phyloP scores from a whole-genome alignment of 2,329 filamentous ascomycete species.

The Colletotrichum sp. region DNA sequence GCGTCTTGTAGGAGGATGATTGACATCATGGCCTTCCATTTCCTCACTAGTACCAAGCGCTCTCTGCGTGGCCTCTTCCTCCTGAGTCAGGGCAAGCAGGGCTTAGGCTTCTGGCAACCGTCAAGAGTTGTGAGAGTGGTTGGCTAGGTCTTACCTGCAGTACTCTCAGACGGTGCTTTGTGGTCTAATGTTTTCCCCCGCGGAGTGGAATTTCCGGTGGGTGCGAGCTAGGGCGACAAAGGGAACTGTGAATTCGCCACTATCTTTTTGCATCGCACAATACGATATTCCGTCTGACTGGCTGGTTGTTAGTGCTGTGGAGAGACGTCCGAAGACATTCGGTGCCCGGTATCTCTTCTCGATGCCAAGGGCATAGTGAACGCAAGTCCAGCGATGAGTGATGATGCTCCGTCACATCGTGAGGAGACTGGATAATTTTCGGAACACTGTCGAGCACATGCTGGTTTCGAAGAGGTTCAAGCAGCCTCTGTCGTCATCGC shows the following conservation, averaged over 20 bases:
- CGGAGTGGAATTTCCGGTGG: not conserved
- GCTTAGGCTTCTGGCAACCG: not conserved
- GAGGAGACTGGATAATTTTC: not conserved
- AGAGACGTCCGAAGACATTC: not conserved
- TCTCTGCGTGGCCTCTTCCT: not conserved
- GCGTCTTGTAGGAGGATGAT: slow-evolving; percentile 4
- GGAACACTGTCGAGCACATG: not conserved
- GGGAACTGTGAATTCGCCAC: not conserved
- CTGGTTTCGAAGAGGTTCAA: not conserved
- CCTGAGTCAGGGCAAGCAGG: slow-evolving; percentile 14
- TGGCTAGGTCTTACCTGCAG: not conserved
- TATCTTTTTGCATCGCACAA: slow-evolving; percentile 7
- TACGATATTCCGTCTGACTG: not conserved
- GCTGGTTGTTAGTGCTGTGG: not conserved
- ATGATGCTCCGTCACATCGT: not conserved
- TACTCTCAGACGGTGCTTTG: not conserved
- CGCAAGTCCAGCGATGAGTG: not conserved
- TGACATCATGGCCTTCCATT: slow-evolving; percentile 1
- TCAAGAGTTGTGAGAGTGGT: not conserved
- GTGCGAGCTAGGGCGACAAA: not conserved
- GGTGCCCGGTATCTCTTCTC: not conserved
- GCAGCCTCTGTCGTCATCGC: slow-evolving; percentile 2
- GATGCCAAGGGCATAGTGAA: not conserved
- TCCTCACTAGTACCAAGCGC: slow-evolving; percentile 3
- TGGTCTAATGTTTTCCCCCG: not conserved